Conservation (phyloP, 2,329 filamentous ascomycete species). For the Penicillium brasilianum region DNA sequence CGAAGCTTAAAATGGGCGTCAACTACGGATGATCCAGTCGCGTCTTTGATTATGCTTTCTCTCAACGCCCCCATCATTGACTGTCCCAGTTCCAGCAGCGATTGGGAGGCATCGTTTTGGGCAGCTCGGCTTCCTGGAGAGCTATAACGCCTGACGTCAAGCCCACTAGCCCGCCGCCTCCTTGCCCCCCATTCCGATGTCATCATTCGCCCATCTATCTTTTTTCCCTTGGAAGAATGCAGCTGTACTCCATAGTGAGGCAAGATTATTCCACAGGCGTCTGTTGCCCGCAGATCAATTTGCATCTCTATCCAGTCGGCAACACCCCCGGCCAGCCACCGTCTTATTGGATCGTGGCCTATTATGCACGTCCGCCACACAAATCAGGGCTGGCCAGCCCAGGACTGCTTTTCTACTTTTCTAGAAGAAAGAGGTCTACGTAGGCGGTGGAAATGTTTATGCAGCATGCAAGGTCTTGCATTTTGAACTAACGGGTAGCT, state of each 20-base stretch:
- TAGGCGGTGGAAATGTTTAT: constrained; percentile 4
- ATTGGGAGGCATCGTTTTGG: constrained; percentile 6
- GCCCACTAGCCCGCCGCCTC: constrained; percentile 2
- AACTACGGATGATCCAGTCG: not conserved
- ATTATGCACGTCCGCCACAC: constrained; percentile 20
- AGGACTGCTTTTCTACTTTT: constrained; percentile 2
- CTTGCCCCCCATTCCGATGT: constrained; percentile 6
- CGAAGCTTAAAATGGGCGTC: not conserved
- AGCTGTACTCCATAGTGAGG: constrained; percentile 5
- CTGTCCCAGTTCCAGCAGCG: not conserved
- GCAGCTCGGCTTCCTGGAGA: constrained; percentile 1
- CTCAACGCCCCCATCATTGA: not conserved
- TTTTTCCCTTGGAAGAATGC: constrained; percentile 1
- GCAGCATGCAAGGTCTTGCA: constrained; percentile 6
- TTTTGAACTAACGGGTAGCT: not conserved
- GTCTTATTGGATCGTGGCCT: constrained; percentile 11
- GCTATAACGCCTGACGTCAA: constrained; percentile 19
- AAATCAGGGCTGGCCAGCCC: constrained; percentile 6
- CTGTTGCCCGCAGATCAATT: not conserved
- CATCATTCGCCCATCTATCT: constrained; percentile 6
- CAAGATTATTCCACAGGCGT: constrained; percentile 2
- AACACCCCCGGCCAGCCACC: constrained; percentile 13
- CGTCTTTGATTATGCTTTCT: not conserved
- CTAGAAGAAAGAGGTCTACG: constrained; percentile 1
- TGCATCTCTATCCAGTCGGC: constrained; percentile 15